phyloP scores from a whole-genome alignment of 192 early-diverging fungal genomes.

The Obelidium mucronatum region DNA sequence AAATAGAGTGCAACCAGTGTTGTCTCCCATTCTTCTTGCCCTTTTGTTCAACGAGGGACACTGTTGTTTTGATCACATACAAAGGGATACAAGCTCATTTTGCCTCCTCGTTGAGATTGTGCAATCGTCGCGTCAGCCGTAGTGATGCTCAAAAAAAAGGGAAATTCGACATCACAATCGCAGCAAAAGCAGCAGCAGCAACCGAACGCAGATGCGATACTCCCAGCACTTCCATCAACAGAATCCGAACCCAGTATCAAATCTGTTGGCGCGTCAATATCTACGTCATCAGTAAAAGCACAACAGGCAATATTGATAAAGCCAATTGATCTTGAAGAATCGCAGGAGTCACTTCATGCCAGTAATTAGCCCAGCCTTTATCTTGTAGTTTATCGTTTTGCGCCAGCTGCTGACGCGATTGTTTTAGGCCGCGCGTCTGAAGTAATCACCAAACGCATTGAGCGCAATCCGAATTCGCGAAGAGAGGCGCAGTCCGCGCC shows the following conservation, averaged over 20 bases:
- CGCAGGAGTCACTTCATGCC: not conserved
- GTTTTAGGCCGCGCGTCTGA: not conserved
- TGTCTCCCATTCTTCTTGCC: not conserved
- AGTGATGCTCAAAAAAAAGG: not conserved
- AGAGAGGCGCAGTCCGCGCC: not conserved
- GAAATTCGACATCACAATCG: no score
- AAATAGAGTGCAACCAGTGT: not conserved
- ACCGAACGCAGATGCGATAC: not conserved
- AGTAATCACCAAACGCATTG: conserved; percentile 30
- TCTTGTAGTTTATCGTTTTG: not conserved
- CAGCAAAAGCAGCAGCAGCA: not conserved
- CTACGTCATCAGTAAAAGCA: not conserved
- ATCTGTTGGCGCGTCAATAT: conserved; percentile 28
- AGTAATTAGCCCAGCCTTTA: not conserved
- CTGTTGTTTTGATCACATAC: not conserved
- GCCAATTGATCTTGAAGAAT: not conserved
- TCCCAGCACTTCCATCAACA: not conserved
- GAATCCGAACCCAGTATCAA: conserved; percentile 7
- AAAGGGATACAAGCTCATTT: not conserved
- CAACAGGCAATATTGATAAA: conserved; percentile 16
- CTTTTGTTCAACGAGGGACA: not conserved
- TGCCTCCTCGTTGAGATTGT: not conserved
- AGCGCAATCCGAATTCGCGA: conserved; percentile 31
- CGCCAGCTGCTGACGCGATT: not conserved
- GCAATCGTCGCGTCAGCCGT: not conserved